Conservation (phyloP, 2,329 filamentous ascomycete genomes). For the Aspergillus luchuensis region DNA sequence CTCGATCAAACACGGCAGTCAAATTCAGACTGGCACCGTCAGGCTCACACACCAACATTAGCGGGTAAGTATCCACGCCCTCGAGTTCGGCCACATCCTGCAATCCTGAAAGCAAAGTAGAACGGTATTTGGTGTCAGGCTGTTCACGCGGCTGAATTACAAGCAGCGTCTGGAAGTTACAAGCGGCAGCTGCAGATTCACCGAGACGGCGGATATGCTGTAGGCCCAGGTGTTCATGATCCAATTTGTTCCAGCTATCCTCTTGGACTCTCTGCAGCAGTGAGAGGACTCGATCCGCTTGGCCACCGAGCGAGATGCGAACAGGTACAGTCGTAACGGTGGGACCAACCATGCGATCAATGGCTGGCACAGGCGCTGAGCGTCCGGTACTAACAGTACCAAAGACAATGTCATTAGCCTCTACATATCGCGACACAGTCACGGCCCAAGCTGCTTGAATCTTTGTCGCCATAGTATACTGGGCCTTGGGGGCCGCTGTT, state of each 20-base stretch:
- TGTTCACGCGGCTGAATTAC: not conserved
- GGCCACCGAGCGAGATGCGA: not conserved
- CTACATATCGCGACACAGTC: not conserved
- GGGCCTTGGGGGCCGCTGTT: not conserved
- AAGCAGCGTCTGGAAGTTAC: not conserved
- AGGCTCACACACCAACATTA: not conserved
- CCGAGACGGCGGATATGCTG: not conserved
- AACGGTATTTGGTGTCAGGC: not conserved
- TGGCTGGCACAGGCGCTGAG: not conserved
- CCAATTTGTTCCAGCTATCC: not conserved
- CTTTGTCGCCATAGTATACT: not conserved
- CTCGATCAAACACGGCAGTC: not conserved
- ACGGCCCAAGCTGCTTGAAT: not conserved
- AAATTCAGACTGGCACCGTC: not conserved
- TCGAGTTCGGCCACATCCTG: not conserved
- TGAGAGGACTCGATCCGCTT: not conserved
- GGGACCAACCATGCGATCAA: slow-evolving; percentile 1
- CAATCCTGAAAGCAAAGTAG: not conserved
- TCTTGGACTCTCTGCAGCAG: not conserved
- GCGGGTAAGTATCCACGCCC: not conserved
- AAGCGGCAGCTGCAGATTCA: not conserved
- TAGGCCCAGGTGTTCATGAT: not conserved
- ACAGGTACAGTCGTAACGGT: slow-evolving; percentile 4
- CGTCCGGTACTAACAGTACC: not conserved
- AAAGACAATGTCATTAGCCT: not conserved